Base-by-base conservation (phyloP, 345 rosid species). In the Pistacia atlantica region DNA sequence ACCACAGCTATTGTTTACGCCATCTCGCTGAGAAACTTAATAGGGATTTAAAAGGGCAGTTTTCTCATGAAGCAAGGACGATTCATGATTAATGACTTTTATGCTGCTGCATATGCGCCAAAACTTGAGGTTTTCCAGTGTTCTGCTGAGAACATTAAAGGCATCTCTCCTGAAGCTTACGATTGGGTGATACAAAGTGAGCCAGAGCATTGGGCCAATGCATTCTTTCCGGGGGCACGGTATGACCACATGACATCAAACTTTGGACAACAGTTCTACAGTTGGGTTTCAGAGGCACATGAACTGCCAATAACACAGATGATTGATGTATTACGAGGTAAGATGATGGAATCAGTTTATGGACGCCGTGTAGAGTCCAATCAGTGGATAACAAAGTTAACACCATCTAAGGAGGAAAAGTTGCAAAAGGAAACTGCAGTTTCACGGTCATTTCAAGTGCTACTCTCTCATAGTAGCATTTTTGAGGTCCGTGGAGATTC, bases 31-130 rank as follows among this genome's bases (percentile, higher is more conserved):
- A 93, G 75, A 89, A 91, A 74, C 89, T 93, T 31, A 87, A 87
- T 73, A 73, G 74, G 73, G 96, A 95, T 78, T 80, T 95, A 74
- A 91, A 87, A 76, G 98, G 94, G 65, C 91, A 90, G 82, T 90
- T 91, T 82, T 93, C 98, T 76, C 97, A 95, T 79, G 99, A 95
- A 80, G 99, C 95, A 16, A 92, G 95, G 95, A 72, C 88, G 93
- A 45, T 90, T 91, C 81, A 83, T 95, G 90, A 80, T 95, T 51
- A 87, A 82, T 20, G 98, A 93, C 80, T 88, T 95, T 31, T 93
- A 93, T 66, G 75, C 95, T 66, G 98, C 97, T 46, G 99, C 99
- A 11, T 79, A 73, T 65, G 91, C 99, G 5, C 77, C 90, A 25
- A 90, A 83, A 67, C 86, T 77, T 1, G 94, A 89, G 9, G 94